Evolutionary conservation across 805 yeast species (phyloP), one percentile per base, ranked within the genome.

Genomic region (Cyberlindnera sargentensis): DNA sequence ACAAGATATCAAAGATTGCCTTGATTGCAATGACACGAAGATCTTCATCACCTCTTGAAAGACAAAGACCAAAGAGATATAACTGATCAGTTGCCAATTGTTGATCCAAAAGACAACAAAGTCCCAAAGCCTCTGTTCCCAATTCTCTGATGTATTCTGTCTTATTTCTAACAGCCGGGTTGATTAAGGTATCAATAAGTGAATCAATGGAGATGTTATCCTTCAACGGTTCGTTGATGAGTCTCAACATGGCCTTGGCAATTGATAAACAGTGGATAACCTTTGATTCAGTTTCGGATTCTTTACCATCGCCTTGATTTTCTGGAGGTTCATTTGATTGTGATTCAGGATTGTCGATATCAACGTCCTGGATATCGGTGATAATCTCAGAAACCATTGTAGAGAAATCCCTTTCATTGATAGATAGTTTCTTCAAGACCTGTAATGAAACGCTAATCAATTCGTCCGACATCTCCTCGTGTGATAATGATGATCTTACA

Each of bases 331-430:
- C 20, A 15, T 15, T 15, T 15, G 20, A 15, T 15, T 15, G 20
- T 15, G 20, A 15, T 15, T 15, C 20, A 15, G 20, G 20, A 15
- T 15, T 15, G 8, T 48, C 52, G 40, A 56, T 44, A 26, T 51
- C 55, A 7, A 80, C 72, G 60, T 89, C 96, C 58, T 87, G 76
- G 40, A 90, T 71, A 67, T 90, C 97, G 35, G 87, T 80, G 33
- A 89, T 80, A 15, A 88, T 77, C 68, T 91, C 97, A n/a, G 84
- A 76, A 20, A 84, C 73, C 78, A 88, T 82, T 32, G 85, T 78
- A 26, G 86, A 76, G 58, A 90, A 90, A 66, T 91, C 96, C 43
- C 81, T 75, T 55, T 88, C 96, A 58, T 75, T 84, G 23, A 82
- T 77, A 1, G 95, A 83, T 8, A 86, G 64, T 49, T 77, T 82